Base-by-base conservation (phyloP, 2,329 filamentous ascomycete genomes). In the Fusarium chaquense region DNA sequence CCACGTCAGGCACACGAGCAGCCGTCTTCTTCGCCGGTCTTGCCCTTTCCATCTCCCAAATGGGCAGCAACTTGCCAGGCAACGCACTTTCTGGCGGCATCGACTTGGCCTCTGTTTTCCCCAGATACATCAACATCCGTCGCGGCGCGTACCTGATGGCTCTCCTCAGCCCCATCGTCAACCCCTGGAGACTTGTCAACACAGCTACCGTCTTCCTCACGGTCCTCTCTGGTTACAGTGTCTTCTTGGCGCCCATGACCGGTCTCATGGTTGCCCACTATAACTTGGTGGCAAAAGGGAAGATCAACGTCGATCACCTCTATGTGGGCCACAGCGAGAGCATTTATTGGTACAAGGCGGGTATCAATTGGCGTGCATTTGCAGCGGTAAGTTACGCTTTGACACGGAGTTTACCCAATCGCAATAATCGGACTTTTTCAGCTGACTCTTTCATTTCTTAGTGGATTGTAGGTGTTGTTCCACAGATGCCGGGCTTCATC, bases 401-500 rank as follows among this genome's bases (percentile, higher is more conserved):
- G 49, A 51, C 24, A 30, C n/a, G 35, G 49, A 51, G 33, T 16
- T 40, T 51, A 28, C 16, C 22, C 22, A 24, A 20, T 51, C 2
- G 8, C 32, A 12, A 15, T 18, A 3, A 5, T 4, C 3, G 7
- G 5, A n/a, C 26, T 18, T 15, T 38, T 2, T 26, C 69, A 45
- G 72, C 43, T 43, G 22, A 13, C 40, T 26, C 12, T 11, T 4
- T 43, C 16, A 16, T 16, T 20, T 16, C 4, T 3, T 32, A 83
- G 78, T 83, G 82, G 80, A 59, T 78, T 22, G 70, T 78, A 22
- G 81, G 81, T 6, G 78, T 81, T 5, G 76, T 73, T 0, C 82
- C 82, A 1, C 78, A 76, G 5, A 65, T 84, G 50, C 82, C 83
- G 0, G 82, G 82, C 15, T 83, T 84, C 60, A 73, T 83, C 9